Evolutionary conservation across 1,139 yeast genomes (phyloP), one percentile per base, ranked within the genome.

Genomic region (Eremothecium gossypii): DNA sequence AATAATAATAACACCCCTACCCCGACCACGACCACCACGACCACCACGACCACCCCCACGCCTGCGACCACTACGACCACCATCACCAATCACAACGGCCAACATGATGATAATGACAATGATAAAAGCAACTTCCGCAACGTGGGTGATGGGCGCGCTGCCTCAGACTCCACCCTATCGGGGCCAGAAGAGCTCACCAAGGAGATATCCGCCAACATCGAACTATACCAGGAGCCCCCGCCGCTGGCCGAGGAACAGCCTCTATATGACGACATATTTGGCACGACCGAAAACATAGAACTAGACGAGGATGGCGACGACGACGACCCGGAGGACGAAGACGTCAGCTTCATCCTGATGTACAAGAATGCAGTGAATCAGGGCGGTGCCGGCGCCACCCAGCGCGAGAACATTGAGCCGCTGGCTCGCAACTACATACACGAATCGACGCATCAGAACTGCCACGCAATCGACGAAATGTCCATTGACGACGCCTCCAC

Each of bases 401-500:
- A 34, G 14, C 20, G 29, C 29, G 37, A 11, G n/a, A 23, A n/a
- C n/a, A 29, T 34, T 9, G 37, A 34, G 14, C 37, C 37, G 14
- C 8, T 23, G 27, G 37, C 37, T 10, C 27, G 37, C 11, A 34
- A 34, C 29, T 34, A 34, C 14, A 34, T 34, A n/a, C 37, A 34
- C 14, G 37, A 23, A n/a, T 23, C 37, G 5, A 34, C 27, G 12
- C 27, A 29, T 17, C 37, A 34, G 27, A 34, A 38, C 27, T 38
- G 45, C 29, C 32, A 40, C 29, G 34, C 38, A 2, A 28, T 40
- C 23, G 45, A 42, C 34, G 45, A 42, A 14, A 42, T 42, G 45
- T 42, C 45, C 4, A 36, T 42, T 7, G 45, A 40, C 27, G 37
- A 34, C 14, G 37, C 37, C n/a, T 34, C 37, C 9, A 34, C 27